Percentiles rank a stretch among this genome's conserved stretches.
Evolutionary conservation across 768 basidiomycete genomes (phyloP).

Genomic region (Xerocomellus amylosporus): DNA sequence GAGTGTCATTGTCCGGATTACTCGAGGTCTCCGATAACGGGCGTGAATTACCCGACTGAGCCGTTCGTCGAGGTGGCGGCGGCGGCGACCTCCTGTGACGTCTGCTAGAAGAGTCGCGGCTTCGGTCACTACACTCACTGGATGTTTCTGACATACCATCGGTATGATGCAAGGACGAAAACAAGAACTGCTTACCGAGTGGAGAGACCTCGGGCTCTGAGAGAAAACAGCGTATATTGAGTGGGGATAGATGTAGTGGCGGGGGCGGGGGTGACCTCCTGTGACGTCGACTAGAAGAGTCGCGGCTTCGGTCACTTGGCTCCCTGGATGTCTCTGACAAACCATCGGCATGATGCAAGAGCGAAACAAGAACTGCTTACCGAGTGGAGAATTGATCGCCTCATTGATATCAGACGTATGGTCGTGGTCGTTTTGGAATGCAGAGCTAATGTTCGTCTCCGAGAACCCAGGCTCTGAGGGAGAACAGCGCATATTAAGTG

Average conservation of each 20-base stretch:
- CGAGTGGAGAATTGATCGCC: background rate
- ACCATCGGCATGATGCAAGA: background rate
- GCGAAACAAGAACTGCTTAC: background rate
- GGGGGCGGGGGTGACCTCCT: conserved; percentile 1
- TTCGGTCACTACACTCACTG: background rate
- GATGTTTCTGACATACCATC: background rate
- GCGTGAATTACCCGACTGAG: background rate
- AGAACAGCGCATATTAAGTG: background rate
- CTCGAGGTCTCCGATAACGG: background rate
- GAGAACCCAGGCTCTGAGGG: background rate
- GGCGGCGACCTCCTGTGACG: conserved; percentile 1
- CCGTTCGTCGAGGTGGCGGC: background rate
- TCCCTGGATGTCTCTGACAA: background rate
- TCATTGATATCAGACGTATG: background rate
- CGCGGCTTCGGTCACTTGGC: background rate
- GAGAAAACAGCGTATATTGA: background rate
- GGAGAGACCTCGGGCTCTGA: background rate
- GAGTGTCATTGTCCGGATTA: background rate
- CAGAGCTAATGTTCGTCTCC: background rate
- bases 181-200: too few relatives aligned
- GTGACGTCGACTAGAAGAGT: background rate
- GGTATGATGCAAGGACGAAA: background rate
- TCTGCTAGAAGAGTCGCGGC: background rate
- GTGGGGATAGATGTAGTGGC: background rate
- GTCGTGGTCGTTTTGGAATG: background rate